Conservation (phyloP, 257 asterid genomes). For the Solanum sitiens region DNA sequence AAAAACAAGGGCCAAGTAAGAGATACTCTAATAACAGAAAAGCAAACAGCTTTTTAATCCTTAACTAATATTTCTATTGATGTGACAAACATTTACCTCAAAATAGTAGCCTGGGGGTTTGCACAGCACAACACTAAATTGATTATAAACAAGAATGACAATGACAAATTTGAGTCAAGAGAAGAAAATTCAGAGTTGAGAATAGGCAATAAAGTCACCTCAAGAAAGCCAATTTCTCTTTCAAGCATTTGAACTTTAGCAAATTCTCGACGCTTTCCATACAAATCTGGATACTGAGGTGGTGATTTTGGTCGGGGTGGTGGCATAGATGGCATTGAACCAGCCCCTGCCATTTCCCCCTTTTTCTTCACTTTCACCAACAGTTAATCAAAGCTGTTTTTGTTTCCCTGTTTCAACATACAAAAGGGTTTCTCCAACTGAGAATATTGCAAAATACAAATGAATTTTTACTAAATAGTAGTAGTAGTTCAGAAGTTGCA, state of each 20-base stretch:
- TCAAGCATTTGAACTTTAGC: constrained; percentile 74
- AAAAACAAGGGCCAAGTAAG: not conserved
- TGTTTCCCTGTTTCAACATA: not conserved
- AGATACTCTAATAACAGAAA: not conserved
- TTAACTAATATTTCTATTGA: not conserved
- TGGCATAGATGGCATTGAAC: constrained; percentile 51
- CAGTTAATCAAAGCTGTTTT: not conserved
- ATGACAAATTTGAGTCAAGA: not conserved
- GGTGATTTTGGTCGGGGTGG: constrained; percentile 91
- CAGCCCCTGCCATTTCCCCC: constrained; percentile 25
- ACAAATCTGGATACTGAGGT: constrained; percentile 82
- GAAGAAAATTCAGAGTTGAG: not conserved
- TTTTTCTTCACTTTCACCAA: not conserved
- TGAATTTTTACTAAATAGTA: not conserved
- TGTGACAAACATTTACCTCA: not conserved
- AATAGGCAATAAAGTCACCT: constrained; percentile 26
- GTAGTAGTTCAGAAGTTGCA: not conserved
- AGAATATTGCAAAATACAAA: not conserved
- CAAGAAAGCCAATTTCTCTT: constrained; percentile 73
- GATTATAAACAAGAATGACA: not conserved
- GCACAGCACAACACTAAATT: not conserved
- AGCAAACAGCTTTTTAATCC: not conserved
- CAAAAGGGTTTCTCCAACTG: not conserved
- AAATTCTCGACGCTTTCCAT: constrained; percentile 70
- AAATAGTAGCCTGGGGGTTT: not conserved